A percentile compares a stretch with the other conserved stretches of the same genome.
Evolutionary conservation across 441 rosid genomes (phyloP).

Genomic region (Melastoma candidum): DNA sequence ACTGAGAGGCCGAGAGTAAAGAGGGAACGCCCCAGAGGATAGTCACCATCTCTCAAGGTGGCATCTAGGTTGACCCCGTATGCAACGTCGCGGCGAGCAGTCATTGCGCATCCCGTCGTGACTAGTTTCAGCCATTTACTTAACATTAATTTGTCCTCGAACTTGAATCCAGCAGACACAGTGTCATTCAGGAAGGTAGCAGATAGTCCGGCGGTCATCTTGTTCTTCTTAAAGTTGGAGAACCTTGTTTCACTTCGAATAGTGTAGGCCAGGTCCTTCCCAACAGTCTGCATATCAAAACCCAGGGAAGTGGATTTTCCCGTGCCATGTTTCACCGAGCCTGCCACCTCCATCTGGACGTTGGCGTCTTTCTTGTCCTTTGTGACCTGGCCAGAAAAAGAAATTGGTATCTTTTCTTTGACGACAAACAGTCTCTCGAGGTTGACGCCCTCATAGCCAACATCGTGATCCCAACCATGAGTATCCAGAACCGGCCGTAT

Average conservation of each 20-base stretch:
- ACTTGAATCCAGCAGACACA: slow-evolving; percentile 64
- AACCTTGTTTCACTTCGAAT: slow-evolving; percentile 67
- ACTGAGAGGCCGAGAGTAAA: slow-evolving; percentile 78
- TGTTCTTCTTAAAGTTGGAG: slow-evolving; percentile 58
- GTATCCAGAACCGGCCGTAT: slow-evolving; percentile 88
- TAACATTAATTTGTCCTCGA: slow-evolving; percentile 67
- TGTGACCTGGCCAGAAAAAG: slow-evolving; percentile 72
- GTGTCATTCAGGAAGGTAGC: slow-evolving; percentile 68
- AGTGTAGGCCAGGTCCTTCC: slow-evolving; percentile 80
- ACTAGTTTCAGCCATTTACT: slow-evolving; percentile 59
- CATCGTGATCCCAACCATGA: slow-evolving; percentile 98
- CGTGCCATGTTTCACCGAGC: slow-evolving; percentile 73
- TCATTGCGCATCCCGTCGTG: slow-evolving; percentile 83
- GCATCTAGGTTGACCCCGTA: slow-evolving; percentile 93
- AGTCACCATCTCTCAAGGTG: slow-evolving; percentile 69
- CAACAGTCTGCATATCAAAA: slow-evolving; percentile 84
- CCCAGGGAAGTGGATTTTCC: slow-evolving; percentile 73
- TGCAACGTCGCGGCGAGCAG: slow-evolving; percentile 72
- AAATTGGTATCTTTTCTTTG: slow-evolving; percentile 56
- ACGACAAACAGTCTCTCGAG: slow-evolving; percentile 65
- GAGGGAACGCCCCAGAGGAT: slow-evolving; percentile 64
- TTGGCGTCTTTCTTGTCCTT: slow-evolving; percentile 88
- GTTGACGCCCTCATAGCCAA: slow-evolving; percentile 92
- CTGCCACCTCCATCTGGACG: slow-evolving; percentile 70
- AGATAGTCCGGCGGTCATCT: slow-evolving; percentile 83